Base-by-base conservation (phyloP, 2,329 filamentous ascomycete species). In the Trichophyton verrucosum region DNA sequence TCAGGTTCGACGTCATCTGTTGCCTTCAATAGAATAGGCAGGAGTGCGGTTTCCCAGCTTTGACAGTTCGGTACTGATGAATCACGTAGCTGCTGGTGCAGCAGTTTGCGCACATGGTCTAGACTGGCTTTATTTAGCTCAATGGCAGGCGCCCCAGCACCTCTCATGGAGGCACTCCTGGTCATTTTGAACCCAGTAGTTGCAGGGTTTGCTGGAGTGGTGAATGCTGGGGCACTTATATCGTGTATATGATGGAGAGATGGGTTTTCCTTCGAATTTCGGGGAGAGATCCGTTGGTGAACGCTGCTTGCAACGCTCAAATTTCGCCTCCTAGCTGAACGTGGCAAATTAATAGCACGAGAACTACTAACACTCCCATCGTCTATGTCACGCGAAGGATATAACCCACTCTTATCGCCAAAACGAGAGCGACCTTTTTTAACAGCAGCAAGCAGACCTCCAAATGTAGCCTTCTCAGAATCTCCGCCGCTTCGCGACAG, bases 1-100 rank as follows among this genome's bases (percentile, higher is more conserved):
- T 97, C 89, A 1, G 94, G 94, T 64, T 95, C 88, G 2, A 99
- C 91, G 69, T 97, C 94, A 65, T 96, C 91, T 0, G 92, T 95
- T 65, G 91, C 94, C 67, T 88, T 88, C 22, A 96, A 79, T 20
- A 99, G 80, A 59, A 99, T 95, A 0, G 94, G 94, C 46, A 96
- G 82, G 11, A 99, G 78, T 0, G 92, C 90, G 66, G 86, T 91
- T 70, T 96, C 89, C 94, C 94, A 99, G 30, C 86, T 86, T 1
- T 82, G 77, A 0, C 84, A 79, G 66, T 89, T 87, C 11, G 87
- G 81, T 24, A 99, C 84, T 2, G 82, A 79, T 1, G 84, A 82
- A 71, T 96, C 92, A 63, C 86, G 80, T 1, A 99, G 75, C 40
- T 97, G 80, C 72, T 99, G 94, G 46, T 83, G 84, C 15, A 99